Evolutionary conservation across 768 basidiomycete genomes (phyloP), one percentile per base, ranked within the genome.

Genomic region (Lactarius psammicola): DNA sequence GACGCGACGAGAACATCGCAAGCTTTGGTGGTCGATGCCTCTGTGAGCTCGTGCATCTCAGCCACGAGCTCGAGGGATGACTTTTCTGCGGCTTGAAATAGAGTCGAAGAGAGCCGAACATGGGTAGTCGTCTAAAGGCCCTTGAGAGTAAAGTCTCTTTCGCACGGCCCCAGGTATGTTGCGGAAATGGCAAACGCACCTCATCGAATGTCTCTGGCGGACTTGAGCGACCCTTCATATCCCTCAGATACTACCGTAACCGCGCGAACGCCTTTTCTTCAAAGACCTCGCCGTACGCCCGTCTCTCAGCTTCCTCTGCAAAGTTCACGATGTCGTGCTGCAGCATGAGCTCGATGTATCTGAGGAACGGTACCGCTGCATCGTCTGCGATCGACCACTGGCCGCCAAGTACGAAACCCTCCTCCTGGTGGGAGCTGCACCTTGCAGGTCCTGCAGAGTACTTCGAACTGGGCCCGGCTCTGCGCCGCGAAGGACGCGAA

Each of bases 391-490:
- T n/a, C n/a, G 81, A 85, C 73, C 80, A 89, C 57, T 81, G 76
- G 28, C 76, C 72, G 3, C 78, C 79, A 15, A 77, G 55, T 1
- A 72, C 85, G 55, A 77, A n/a, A 85, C 40, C 82, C 82, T 49
- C 79, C 76, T 31, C 33, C 7, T 5, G 72, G 69, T 0, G 84
- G 82, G 36, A 90, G 77, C 30, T 84, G 75, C 4, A 67, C 69
- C n/a, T 72, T 88, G 87, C 36, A 85, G 69, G 33, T 73, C 74
- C 59, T 85, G 81, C 51, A 86, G 70, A 0, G 76, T 83, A 11
- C 68, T 67, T 28, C 82, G 71, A 54, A 87, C 62, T 1, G 75
- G 75, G 13, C 80, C 80, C 17, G 80, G 73, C 60, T 80, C 80
- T 6, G 80, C 82, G 51, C 73, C 72, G 40, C 76, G 23, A 82